Conservation (phyloP, 805 yeast genomes). For the Kazachstania martiniae region DNA sequence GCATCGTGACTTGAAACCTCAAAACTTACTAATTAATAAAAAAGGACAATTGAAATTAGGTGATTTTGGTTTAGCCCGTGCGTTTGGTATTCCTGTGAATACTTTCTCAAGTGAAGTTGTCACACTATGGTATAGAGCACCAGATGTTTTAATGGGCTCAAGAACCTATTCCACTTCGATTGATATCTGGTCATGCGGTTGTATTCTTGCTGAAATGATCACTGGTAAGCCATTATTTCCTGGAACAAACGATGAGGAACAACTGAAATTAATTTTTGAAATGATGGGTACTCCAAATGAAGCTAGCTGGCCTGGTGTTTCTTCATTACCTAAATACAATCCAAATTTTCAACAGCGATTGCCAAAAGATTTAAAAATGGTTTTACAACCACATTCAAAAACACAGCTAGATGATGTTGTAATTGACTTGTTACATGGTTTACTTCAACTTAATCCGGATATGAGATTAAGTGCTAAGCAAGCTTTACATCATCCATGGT, state of each 20-base stretch:
- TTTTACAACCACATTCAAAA: constrained; percentile 22
- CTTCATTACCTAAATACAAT: constrained; percentile 83
- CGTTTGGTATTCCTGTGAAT: constrained; percentile 93
- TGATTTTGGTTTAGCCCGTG: constrained; percentile 93
- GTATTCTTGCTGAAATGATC: constrained; percentile 96
- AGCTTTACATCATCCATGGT: constrained; percentile 38
- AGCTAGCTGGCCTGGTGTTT: constrained; percentile 90
- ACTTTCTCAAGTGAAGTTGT: constrained; percentile 98
- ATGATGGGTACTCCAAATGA: constrained; percentile 91
- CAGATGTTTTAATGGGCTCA: constrained; percentile 91
- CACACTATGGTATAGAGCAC: constrained; percentile 95
- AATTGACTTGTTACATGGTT: constrained; percentile 24
- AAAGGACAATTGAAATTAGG: constrained; percentile 89
- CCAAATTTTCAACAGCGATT: constrained; percentile 88
- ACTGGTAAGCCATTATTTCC: constrained; percentile 92
- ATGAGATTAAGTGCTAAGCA: constrained; percentile 40
- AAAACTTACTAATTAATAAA: constrained; percentile 85
- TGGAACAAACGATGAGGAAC: constrained; percentile 96
- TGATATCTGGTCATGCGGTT: constrained; percentile 98
- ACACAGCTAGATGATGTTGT: constrained; percentile 20
- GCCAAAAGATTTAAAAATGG: constrained; percentile 46
- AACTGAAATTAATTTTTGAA: constrained; percentile 86
- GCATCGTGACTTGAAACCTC: constrained; percentile 95
- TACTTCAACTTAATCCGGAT: constrained; percentile 45
- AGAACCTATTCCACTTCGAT: constrained; percentile 96